phyloP scores from a whole-genome alignment of 2,329 filamentous ascomycete species.

The Colletotrichum sublineola region DNA sequence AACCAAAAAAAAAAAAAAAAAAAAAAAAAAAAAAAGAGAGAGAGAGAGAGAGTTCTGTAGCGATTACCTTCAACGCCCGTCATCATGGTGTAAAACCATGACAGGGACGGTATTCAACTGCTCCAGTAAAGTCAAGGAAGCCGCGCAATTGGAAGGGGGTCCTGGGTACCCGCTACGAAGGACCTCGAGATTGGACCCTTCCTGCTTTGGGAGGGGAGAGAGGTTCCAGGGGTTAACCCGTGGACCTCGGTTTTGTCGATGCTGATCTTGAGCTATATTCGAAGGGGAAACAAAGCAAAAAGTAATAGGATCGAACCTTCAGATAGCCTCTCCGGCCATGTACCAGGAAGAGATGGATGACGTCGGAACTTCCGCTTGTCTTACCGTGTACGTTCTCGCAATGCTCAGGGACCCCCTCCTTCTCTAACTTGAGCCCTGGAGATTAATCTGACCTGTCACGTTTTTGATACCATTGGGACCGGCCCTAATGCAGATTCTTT shows the following conservation, averaged over 20 bases:
- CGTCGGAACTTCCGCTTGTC: not conserved
- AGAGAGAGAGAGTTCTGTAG: not conserved
- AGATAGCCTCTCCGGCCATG: not conserved
- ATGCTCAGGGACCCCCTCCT: not conserved
- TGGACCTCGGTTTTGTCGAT: constrained; percentile 11
- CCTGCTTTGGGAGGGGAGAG: not conserved
- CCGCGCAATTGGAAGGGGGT: not conserved
- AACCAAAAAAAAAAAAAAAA: too few species aligned
- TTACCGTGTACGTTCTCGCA: too few species aligned
- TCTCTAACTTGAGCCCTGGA: too few species aligned
- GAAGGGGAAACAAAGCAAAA: not conserved
- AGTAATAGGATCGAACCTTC: not conserved
- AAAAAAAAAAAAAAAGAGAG: not conserved
- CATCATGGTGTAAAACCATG: constrained; percentile 25
- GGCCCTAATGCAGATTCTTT: too few species aligned
- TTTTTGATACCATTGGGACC: not conserved
- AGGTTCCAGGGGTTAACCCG: constrained; percentile 29
- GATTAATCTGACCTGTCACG: not conserved
- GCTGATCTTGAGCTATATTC: constrained; percentile 12
- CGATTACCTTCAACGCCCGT: constrained; percentile 28
- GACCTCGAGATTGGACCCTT: constrained; percentile 16
- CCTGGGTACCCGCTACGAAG: constrained; percentile 12
- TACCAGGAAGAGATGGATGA: not conserved
- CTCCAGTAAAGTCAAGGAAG: not conserved
- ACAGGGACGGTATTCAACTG: not conserved